Evolutionary conservation across 139 green algal species (phyloP).

Genomic region (Limnomonas spitsbergensis): DNA sequence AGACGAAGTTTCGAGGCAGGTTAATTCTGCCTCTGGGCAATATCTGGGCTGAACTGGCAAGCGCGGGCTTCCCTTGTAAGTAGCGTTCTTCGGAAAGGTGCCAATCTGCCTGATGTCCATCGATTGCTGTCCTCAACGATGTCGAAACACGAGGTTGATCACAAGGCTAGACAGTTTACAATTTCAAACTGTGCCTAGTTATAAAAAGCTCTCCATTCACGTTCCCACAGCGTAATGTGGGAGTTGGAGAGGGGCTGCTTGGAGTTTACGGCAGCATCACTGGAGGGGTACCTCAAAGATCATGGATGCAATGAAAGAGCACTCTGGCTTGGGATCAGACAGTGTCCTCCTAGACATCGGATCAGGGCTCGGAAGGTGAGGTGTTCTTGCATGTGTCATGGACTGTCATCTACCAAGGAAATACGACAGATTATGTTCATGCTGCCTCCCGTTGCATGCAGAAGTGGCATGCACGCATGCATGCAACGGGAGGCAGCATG

Average conservation of each 20-base stretch:
- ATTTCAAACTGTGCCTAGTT: background rate
- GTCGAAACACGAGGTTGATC: slow-evolving; percentile 3
- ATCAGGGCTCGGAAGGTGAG: slow-evolving; percentile 75
- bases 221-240: slow-evolving; percentile 68
- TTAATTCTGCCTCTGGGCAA: no score
- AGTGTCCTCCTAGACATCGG: slow-evolving; percentile 79
- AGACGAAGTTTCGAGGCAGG: no score
- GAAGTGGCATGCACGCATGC: slow-evolving; percentile 64
- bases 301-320: slow-evolving; percentile 49
- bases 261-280: slow-evolving; percentile 85
- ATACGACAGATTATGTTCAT: no score
- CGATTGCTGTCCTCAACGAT: slow-evolving; percentile 19
- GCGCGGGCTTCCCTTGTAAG: no score
- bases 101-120: background rate
- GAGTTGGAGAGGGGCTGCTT: slow-evolving; percentile 82
- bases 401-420: no score
- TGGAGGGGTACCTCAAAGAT: slow-evolving; percentile 63
- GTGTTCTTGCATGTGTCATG: no score
- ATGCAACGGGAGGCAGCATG: no score
- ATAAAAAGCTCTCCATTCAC: background rate
- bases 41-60: no score
- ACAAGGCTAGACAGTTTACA: background rate
- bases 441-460: no score
- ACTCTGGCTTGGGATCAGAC: slow-evolving; percentile 49
- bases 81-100: no score